phyloP scores from a whole-genome alignment of 1,284 basidiomycete genomes.

The Leucoagaricus sp. region DNA sequence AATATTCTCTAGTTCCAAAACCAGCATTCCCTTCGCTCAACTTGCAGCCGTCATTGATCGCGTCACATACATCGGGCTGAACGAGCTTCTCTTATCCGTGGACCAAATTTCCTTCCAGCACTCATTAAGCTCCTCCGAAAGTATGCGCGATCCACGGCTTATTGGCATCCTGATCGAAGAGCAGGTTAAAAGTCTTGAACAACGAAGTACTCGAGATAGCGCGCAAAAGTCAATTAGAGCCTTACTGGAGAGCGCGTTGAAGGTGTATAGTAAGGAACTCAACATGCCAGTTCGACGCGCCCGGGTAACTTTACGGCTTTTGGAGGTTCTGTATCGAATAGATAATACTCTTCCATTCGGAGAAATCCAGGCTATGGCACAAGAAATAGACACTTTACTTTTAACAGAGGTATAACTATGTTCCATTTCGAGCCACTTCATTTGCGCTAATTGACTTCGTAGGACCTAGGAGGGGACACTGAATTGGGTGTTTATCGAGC shows the following conservation, averaged over 20 bases:
- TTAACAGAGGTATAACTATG: constrained; percentile 37
- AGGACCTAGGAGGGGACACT: constrained; percentile 45
- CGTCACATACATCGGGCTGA: constrained; percentile 62
- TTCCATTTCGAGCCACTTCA: too few species aligned
- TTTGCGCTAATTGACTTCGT: background rate
- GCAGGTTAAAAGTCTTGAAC: constrained; percentile 57
- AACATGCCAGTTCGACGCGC: constrained; percentile 55
- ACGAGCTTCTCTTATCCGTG: constrained; percentile 58
- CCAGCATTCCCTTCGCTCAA: constrained; percentile 46
- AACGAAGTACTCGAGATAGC: constrained; percentile 56
- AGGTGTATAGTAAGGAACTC: constrained; percentile 44
- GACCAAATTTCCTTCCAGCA: constrained; percentile 39
- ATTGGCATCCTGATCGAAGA: constrained; percentile 59
- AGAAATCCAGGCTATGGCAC: constrained; percentile 36
- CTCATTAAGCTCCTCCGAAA: constrained; percentile 8
- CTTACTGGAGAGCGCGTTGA: constrained; percentile 51
- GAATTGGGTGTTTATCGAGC: constrained; percentile 37
- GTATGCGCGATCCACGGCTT: constrained; percentile 30
- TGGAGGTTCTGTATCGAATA: constrained; percentile 55
- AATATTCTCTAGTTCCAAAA: constrained; percentile 35
- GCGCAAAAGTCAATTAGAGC: constrained; percentile 38
- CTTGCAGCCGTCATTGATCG: constrained; percentile 62
- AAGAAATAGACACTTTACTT: constrained; percentile 45
- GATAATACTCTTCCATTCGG: constrained; percentile 24
- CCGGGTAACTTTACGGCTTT: constrained; percentile 48